These are phyloP conservation scores for Metschnikowia drakensbergensis DNA, from an alignment of 805 yeast genomes.

Conservation along the genomic window DNA sequence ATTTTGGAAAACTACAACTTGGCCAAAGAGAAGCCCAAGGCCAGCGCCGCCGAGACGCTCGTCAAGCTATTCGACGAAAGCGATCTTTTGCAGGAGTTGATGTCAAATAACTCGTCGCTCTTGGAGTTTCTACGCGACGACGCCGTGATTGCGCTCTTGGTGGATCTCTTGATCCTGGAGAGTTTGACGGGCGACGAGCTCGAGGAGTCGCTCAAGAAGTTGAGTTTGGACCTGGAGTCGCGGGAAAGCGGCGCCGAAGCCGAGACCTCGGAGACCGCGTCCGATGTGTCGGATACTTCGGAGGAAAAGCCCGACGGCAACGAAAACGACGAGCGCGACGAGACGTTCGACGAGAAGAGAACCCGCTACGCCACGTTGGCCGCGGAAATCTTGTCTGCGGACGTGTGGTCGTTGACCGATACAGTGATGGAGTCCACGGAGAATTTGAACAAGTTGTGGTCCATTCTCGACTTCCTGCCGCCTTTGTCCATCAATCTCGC, in stretches of 20 bases:
- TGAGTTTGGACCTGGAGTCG: slow-evolving; percentile 10
- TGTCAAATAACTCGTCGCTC: slow-evolving; percentile 72
- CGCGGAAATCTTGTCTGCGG: slow-evolving; percentile 85
- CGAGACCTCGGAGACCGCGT: neutral
- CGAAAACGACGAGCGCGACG: slow-evolving; percentile 11
- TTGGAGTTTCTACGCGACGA: slow-evolving; percentile 65
- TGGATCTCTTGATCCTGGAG: slow-evolving; percentile 33
- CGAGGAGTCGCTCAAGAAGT: slow-evolving; percentile 14
- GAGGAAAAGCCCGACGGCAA: slow-evolving; percentile 8
- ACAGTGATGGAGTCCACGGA: slow-evolving; percentile 74
- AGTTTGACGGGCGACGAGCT: slow-evolving; percentile 18
- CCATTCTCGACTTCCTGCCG: slow-evolving; percentile 65
- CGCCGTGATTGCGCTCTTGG: slow-evolving; percentile 32
- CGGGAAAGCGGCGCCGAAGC: neutral
- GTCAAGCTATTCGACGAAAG: slow-evolving; percentile 39
- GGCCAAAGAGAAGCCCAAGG: slow-evolving; percentile 11
- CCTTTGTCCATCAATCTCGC: slow-evolving; percentile 67
- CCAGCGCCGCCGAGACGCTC: slow-evolving; percentile 25
- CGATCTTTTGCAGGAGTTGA: slow-evolving; percentile 48
- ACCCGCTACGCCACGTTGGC: slow-evolving; percentile 48
- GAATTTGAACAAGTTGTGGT: slow-evolving; percentile 72
- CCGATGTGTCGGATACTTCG: neutral
- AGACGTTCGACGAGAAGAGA: slow-evolving; percentile 30
- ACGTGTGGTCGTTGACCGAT: slow-evolving; percentile 91
- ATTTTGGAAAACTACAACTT: slow-evolving; percentile 34